Evolutionary conservation across 495 filamentous ascomycete genomes (phyloP).

Genomic region (Alectoria sarmentosa): DNA sequence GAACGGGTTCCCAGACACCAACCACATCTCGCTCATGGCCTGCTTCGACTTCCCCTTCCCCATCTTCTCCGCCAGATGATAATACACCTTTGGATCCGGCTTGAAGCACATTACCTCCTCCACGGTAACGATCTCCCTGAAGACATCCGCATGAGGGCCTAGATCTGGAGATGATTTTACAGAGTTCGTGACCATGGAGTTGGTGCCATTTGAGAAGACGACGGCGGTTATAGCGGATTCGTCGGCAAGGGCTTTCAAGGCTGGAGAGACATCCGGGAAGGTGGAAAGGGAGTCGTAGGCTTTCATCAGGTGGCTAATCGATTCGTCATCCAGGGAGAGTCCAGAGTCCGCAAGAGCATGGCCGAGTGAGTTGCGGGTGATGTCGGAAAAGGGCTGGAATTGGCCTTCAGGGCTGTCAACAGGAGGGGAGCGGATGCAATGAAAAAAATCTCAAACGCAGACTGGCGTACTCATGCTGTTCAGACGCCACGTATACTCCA

Average conservation of each 20-base stretch:
- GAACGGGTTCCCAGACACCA: conserved; percentile 75
- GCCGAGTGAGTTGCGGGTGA: conserved; percentile 55
- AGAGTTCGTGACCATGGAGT: conserved; percentile 55
- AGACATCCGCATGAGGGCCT: conserved; percentile 40
- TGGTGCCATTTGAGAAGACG: conserved; percentile 71
- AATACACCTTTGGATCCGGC: conserved; percentile 58
- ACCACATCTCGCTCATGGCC: conserved; percentile 52
- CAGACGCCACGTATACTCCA: conserved; percentile 78
- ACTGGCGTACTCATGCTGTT: conserved; percentile 64
- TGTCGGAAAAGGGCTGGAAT: conserved; percentile 48
- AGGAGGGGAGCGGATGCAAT: background rate
- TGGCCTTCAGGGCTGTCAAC: conserved; percentile 1
- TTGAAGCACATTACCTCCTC: conserved; percentile 58
- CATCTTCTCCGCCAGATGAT: conserved; percentile 47
- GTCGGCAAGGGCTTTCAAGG: conserved; percentile 40
- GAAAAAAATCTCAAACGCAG: background rate
- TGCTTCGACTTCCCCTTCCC: conserved; percentile 40
- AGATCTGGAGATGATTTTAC: conserved; percentile 50
- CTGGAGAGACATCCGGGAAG: conserved; percentile 59
- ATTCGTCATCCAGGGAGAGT: conserved; percentile 35
- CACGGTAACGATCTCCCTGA: conserved; percentile 55
- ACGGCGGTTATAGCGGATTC: conserved; percentile 43
- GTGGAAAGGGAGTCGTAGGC: conserved; percentile 63
- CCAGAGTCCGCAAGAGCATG: conserved; percentile 57
- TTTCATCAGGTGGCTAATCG: conserved; percentile 46